Evolutionary conservation across 176 grass and related monocot species (phyloP).

Genomic region (Thalia dealbata): DNA sequence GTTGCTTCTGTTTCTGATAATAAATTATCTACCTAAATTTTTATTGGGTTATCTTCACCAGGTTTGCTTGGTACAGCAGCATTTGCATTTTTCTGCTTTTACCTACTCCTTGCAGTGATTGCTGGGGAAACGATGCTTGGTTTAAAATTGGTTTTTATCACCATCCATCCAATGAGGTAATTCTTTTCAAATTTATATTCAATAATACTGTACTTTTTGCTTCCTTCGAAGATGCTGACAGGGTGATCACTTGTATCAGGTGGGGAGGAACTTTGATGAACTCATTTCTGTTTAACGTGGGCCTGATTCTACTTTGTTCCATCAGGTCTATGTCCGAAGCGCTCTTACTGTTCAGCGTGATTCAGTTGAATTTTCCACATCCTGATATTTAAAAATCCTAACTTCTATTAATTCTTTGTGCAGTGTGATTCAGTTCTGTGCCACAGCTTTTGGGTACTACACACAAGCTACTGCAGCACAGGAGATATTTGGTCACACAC

Average conservation of each 20-base stretch:
- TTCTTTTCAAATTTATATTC: background rate
- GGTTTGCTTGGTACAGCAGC: slow-evolving; percentile 94
- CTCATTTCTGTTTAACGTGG: slow-evolving; percentile 97
- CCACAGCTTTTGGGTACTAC: slow-evolving; percentile 88
- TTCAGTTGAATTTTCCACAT: no score
- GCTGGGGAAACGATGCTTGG: slow-evolving; percentile 99
- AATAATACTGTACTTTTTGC: background rate
- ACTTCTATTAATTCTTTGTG: slow-evolving; percentile 14
- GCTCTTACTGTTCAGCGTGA: no score
- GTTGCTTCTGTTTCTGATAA: slow-evolving; percentile 12
- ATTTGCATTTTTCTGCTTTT: slow-evolving; percentile 99
- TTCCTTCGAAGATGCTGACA: background rate
- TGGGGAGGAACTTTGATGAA: slow-evolving; percentile 98
- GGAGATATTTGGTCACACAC: slow-evolving; percentile 92
- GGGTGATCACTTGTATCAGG: slow-evolving; percentile 33
- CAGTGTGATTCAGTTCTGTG: slow-evolving; percentile 98
- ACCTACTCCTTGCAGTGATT: slow-evolving; percentile 93
- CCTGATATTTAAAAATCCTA: no score
- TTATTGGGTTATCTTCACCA: slow-evolving; percentile 23
- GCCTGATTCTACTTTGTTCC: slow-evolving; percentile 93
- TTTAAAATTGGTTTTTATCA: slow-evolving; percentile 94
- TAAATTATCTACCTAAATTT: slow-evolving; percentile 10
- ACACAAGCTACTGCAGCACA: slow-evolving; percentile 97
- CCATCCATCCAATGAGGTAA: slow-evolving; percentile 99
- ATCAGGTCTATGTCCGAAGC: no score